phyloP scores from a whole-genome alignment of 2,329 filamentous ascomycete species.

The Coniochaeta ligniaria region DNA sequence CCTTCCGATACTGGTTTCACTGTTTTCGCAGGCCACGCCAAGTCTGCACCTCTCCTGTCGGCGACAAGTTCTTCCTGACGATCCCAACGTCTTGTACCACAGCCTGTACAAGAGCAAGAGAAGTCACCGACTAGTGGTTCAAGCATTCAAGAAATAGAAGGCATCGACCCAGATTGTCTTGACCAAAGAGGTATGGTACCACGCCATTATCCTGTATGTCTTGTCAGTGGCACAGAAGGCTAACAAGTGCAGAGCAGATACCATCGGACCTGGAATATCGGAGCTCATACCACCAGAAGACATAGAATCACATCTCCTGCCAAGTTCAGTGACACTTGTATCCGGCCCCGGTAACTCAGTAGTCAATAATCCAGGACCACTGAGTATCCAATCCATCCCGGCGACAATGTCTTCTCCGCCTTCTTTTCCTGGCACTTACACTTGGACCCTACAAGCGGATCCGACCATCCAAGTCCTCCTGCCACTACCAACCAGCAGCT shows the following conservation, averaged over 20 bases:
- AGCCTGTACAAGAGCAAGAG: not conserved
- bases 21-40: not conserved
- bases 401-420: not conserved
- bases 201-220: not conserved
- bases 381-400: not conserved
- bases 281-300: not conserved
- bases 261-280: not conserved
- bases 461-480: not conserved
- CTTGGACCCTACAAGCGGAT: not conserved
- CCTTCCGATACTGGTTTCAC: not conserved
- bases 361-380: no score
- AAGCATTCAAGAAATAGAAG: not conserved
- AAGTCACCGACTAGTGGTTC: not conserved
- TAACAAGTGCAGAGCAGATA: not conserved
- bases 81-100: no score
- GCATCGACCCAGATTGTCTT: not conserved
- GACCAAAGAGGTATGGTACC: not conserved
- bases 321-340: not conserved
- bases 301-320: not conserved
- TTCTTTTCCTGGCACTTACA: not conserved
- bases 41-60: not conserved
- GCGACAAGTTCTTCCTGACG: not conserved
- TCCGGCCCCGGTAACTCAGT: no score
- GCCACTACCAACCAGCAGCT: not conserved
- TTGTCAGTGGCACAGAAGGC: not conserved